phyloP scores from a whole-genome alignment of 306 rosid species.

The apple (Malus domestica) region DNA sequence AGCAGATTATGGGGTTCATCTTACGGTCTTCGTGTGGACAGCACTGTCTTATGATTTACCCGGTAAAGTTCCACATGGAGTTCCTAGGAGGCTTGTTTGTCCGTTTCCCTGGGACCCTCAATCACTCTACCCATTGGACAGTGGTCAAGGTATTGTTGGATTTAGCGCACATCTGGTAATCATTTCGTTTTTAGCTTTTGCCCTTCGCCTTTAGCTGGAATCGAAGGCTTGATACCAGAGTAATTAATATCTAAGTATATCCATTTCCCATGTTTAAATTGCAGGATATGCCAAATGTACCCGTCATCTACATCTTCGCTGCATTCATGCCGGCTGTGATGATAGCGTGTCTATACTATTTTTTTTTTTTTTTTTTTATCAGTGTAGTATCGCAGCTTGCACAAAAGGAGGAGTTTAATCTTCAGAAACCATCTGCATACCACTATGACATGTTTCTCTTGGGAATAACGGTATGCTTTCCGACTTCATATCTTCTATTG shows the following conservation, averaged over 20 bases:
- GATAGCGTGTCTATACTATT: slow-evolving; percentile 77
- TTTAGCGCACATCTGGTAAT: neutral
- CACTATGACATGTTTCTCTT: slow-evolving; percentile 75
- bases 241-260: neutral
- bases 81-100: slow-evolving; percentile 68
- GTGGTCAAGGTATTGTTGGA: slow-evolving; percentile 45
- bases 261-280: neutral
- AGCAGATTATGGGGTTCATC: slow-evolving; percentile 82
- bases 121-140: slow-evolving; percentile 73
- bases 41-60: slow-evolving; percentile 55
- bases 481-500: neutral
- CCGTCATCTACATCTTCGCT: slow-evolving; percentile 45
- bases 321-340: slow-evolving; percentile 71
- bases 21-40: slow-evolving; percentile 75
- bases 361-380: neutral
- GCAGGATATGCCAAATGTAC: slow-evolving; percentile 76
- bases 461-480: slow-evolving; percentile 52
- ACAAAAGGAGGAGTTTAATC: slow-evolving; percentile 89
- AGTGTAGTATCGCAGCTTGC: slow-evolving; percentile 83
- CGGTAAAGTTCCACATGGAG: slow-evolving; percentile 52
- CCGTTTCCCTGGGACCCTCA: slow-evolving; percentile 75
- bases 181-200: neutral
- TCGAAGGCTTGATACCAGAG: neutral
- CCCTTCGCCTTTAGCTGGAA: neutral
- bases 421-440: slow-evolving; percentile 76